phyloP scores from a whole-genome alignment of 345 rosid species.

The Populus pruinosa region DNA sequence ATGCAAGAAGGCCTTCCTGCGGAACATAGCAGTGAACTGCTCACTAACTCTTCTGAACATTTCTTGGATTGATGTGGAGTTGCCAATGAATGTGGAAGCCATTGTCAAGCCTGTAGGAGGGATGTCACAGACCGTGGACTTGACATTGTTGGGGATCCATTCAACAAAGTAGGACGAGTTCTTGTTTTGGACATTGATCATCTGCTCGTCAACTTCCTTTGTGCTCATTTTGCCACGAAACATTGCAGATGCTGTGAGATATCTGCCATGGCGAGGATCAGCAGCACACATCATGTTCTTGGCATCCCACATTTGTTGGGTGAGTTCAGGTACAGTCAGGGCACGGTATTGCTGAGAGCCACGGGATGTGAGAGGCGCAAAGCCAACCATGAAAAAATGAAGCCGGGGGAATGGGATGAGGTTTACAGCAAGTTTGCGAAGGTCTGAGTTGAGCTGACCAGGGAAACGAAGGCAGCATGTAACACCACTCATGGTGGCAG shows the following conservation, averaged over 20 bases:
- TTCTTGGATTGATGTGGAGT: conserved; percentile 77
- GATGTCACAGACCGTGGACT: conserved; percentile 79
- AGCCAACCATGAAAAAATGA: conserved; percentile 84
- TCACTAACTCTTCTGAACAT: conserved; percentile 84
- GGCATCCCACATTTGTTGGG: conserved; percentile 86
- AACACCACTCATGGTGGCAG: conserved; percentile 81
- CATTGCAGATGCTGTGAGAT: conserved; percentile 73
- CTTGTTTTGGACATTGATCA: conserved; percentile 83
- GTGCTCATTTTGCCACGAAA: conserved; percentile 91
- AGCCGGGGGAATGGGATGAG: conserved; percentile 74
- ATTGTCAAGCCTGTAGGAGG: conserved; percentile 73
- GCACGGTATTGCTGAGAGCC: conserved; percentile 74
- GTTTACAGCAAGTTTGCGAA: conserved; percentile 78
- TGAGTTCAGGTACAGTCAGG: conserved; percentile 74
- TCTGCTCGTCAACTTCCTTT: conserved; percentile 78
- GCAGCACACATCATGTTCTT: conserved; percentile 86
- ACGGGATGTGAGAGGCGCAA: conserved; percentile 68
- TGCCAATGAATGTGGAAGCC: conserved; percentile 76
- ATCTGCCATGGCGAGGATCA: conserved; percentile 70
- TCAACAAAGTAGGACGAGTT: conserved; percentile 80
- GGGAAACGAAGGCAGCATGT: conserved; percentile 83
- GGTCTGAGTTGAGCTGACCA: conserved; percentile 79
- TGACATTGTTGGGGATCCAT: conserved; percentile 82
- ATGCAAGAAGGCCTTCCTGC: conserved; percentile 87
- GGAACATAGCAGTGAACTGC: conserved; percentile 86